Conservation (phyloP, 768 basidiomycete species). For the Rhodotorula sphaerocarpa region DNA sequence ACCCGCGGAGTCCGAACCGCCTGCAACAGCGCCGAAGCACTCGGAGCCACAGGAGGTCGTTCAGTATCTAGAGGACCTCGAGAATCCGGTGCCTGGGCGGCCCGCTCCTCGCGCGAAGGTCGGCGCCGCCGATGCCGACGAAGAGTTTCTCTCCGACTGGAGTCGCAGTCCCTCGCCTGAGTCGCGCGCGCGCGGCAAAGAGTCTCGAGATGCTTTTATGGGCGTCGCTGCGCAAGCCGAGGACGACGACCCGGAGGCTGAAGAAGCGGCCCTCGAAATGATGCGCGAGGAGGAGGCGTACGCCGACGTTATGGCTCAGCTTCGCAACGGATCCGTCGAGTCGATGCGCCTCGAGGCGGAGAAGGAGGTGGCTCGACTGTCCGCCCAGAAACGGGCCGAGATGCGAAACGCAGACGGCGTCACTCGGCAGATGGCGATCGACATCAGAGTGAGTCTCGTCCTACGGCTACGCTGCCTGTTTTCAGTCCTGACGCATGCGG, state of each 20-base stretch:
- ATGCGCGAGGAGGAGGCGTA: conserved; percentile 57
- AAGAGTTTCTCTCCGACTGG: conserved; percentile 44
- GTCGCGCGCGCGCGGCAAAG: neutral
- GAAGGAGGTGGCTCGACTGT: conserved; percentile 72
- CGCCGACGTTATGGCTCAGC: conserved; percentile 81
- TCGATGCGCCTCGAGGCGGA: conserved; percentile 80
- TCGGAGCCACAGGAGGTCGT: too few relatives aligned
- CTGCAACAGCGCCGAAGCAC: neutral
- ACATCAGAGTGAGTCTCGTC: conserved; percentile 54
- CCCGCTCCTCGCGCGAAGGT: conserved; percentile 4
- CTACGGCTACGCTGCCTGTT: conserved; percentile 41
- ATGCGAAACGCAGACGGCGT: conserved; percentile 92
- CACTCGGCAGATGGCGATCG: conserved; percentile 86
- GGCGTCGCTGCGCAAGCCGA: conserved; percentile 7
- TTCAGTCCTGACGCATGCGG: neutral
- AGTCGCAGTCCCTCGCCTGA: conserved; percentile 46
- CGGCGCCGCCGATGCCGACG: conserved; percentile 19
- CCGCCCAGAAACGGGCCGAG: conserved; percentile 75
- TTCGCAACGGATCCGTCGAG: conserved; percentile 76
- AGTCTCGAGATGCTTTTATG: too few relatives aligned
- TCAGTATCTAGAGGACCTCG: neutral
- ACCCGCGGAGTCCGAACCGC: too few relatives aligned
- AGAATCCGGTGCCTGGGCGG: neutral
- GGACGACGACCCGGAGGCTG: conserved; percentile 49
- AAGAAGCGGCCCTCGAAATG: conserved; percentile 53